Base-by-base conservation (phyloP, 1,284 basidiomycete species). In the Puccinia polysora region DNA sequence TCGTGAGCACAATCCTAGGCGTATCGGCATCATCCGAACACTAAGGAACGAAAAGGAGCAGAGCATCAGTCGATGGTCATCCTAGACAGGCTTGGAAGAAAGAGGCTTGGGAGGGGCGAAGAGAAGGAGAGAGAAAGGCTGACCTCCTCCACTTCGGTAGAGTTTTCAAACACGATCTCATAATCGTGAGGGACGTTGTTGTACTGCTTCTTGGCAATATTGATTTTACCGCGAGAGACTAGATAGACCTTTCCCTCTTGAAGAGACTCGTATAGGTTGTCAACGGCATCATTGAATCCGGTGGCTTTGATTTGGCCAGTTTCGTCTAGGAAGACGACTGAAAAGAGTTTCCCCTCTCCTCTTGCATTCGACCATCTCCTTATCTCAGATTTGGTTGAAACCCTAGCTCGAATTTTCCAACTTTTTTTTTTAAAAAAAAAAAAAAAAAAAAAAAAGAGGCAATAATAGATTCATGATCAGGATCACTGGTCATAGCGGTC, bases 201-300 rank as follows among this genome's bases (percentile, higher is more conserved):
- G 81, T 96, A 99, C 81, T 97, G 95, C 82, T 95, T 97, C 83
- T 97, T 98, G 55, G 95, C 94, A 36, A 97, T 87, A 78, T 91
- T 90, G 78, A 98, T 89, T 68, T 90, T 86, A 7, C 90, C 95
- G 77, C 89, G 91, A 1, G 90, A 91, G 74, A 98, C 84, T 78
- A 86, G 91, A 81, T 93, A 98, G 15, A 95, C 93, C 79, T 94
- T 93, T 67, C 90, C 90, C 80, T 97, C 94, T 77, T 95, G 86
- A 15, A 98, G 79, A 76, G 87, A 85, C 23, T 89, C 85, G 81
- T 89, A 96, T 60, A 94, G 84, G 55, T 87, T 85, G 78, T 95
- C 92, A 43, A 89, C 92, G 2, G 85, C 86, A 36, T 88, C 84
- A 78, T 97, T 97, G 84, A 98, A 98, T 7, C 84, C 94, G 1